Base-by-base conservation (phyloP, 2,329 filamentous ascomycete genomes). In the Knufia petricola region DNA sequence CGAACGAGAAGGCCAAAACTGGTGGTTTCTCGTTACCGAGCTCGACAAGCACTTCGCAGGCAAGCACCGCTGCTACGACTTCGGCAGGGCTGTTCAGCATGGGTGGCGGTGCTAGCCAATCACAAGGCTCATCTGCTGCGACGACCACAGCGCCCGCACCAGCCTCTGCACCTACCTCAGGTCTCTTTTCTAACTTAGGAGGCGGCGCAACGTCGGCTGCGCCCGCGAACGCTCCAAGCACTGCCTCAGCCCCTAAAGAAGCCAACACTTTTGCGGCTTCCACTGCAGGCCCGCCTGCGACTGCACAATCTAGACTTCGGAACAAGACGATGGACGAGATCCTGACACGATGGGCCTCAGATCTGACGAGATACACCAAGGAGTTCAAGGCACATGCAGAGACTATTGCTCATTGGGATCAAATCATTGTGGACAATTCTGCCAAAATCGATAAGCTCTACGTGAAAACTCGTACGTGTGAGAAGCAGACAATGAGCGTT, bases 291-390 rank as follows among this genome's bases (percentile, higher is more conserved):
- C 87, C 89, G 1, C 73, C 82, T 2, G 90, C 92, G 13, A 83
- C 88, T 50, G 69, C 74, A 1, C 81, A 94, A 60, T 92, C 90
- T 3, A 84, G 92, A 23, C 74, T 98, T 31, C 95, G 95, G 73
- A 95, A 95, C 68, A 96, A 95, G 71, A 95, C 90, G 0, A 95
- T 98, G 85, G 92, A 98, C 62, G 92, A 98, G 64, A 95, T 98
- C 55, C 88, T 98, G 56, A 95, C 87, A 3, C 82, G 88, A 26
- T 98, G 92, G 92, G 92, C 92, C 1, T 87, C 88, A 0, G 92
- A 96, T 62, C 73, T 98, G 43, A 85, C 88, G 46, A 94, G 94
- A 62, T 95, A 98, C 63, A 90, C 96, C 62, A 94, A 95, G 65
- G 87, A 94, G 51, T 98, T 96, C 71, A 88, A 94, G 63, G 78